phyloP scores from a whole-genome alignment of 2,329 filamentous ascomycete species.

The Raffaelea ambrosiae region DNA sequence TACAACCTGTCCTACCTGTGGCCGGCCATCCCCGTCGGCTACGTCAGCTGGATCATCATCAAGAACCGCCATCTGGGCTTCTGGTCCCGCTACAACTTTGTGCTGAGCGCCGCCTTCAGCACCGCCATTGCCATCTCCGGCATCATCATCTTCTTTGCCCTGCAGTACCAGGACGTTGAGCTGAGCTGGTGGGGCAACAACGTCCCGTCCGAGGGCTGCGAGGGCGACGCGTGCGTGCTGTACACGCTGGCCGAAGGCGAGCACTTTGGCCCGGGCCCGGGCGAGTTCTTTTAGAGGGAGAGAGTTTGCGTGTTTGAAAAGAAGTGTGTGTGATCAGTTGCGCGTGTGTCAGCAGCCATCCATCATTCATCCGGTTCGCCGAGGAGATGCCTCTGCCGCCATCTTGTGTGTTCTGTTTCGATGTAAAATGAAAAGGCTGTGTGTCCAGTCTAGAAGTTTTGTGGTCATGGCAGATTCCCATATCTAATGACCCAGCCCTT shows the following conservation, averaged over 20 bases:
- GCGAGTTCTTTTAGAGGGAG: not conserved
- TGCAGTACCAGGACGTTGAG: conserved; percentile 6
- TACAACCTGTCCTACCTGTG: conserved; percentile 12
- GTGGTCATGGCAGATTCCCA: too few relatives aligned
- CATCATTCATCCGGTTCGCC: too few relatives aligned
- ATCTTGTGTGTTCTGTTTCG: too few relatives aligned
- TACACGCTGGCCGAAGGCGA: conserved; percentile 4
- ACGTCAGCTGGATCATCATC: conserved; percentile 15
- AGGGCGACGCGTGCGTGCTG: not conserved
- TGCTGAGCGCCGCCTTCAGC: conserved; percentile 21
- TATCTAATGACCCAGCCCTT: too few relatives aligned
- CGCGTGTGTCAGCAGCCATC: too few relatives aligned
- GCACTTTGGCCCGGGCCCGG: conserved; percentile 4
- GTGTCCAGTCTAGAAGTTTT: too few relatives aligned
- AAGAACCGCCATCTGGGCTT: conserved; percentile 17
- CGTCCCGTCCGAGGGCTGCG: not conserved
- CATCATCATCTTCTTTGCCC: conserved; percentile 15
- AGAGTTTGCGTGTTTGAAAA: too few relatives aligned
- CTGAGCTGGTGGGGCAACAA: conserved; percentile 11
- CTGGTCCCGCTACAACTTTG: conserved; percentile 25
- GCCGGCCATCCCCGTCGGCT: conserved; percentile 10
- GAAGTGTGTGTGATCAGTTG: too few relatives aligned
- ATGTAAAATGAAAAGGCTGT: too few relatives aligned
- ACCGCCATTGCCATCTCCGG: conserved; percentile 22
- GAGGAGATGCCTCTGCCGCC: too few relatives aligned